These are phyloP conservation scores for Cyberlindnera subsufficiens DNA, from an alignment of 805 yeast species.

Conservation along the genomic window DNA sequence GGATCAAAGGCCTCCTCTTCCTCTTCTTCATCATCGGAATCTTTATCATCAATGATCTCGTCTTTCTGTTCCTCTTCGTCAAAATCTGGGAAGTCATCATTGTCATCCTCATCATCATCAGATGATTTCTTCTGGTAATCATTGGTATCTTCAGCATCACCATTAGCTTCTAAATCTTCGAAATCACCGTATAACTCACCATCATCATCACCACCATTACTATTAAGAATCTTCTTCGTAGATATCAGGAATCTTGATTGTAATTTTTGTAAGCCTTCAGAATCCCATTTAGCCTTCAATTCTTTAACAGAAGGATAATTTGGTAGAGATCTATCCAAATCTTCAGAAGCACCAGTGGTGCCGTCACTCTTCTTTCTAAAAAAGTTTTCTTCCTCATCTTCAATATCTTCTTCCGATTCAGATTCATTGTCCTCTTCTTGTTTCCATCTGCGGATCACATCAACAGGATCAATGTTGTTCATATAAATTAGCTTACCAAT, in stretches of 20 bases:
- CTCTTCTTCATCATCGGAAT: conserved; percentile 23
- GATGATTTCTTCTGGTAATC: conserved; percentile 20
- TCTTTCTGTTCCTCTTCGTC: conserved; percentile 35
- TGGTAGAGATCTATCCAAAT: conserved; percentile 35
- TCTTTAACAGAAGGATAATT: conserved; percentile 34
- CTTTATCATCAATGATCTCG: conserved; percentile 13
- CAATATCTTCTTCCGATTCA: conserved; percentile 36
- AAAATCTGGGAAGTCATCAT: conserved; percentile 27
- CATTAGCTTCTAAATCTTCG: conserved; percentile 43
- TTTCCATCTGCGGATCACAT: conserved; percentile 68
- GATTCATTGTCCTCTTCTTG: conserved; percentile 41
- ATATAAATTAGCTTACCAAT: conserved; percentile 75
- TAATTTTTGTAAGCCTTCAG: conserved; percentile 35
- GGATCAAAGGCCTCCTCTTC: conserved; percentile 31
- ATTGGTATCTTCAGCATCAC: conserved; percentile 11
- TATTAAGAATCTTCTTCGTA: conserved; percentile 37
- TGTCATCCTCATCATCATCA: conserved; percentile 35
- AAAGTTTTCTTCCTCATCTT: conserved; percentile 43
- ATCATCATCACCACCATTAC: conserved; percentile 32
- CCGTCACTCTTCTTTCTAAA: conserved; percentile 46
- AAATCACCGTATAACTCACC: conserved; percentile 51
- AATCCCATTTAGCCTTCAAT: conserved; percentile 41
- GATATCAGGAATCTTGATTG: conserved; percentile 48
- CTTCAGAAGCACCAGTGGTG: conserved; percentile 20
- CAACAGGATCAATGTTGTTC: conserved; percentile 69